Base-by-base conservation (phyloP, 2,329 filamentous ascomycete species). In the Xylaria sp. region DNA sequence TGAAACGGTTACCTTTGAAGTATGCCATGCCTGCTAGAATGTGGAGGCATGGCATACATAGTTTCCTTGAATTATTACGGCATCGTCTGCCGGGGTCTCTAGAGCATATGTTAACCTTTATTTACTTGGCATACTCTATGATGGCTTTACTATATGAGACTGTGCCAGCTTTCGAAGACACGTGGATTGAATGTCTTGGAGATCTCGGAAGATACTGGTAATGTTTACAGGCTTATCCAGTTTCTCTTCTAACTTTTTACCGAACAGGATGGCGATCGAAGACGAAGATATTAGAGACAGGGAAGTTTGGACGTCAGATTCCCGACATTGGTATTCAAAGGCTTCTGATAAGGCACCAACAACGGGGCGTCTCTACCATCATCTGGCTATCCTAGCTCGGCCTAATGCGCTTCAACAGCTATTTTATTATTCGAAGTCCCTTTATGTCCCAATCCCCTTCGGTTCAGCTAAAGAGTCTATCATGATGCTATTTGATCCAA, bases 11-110 rank as follows among this genome's bases (percentile, higher is more conserved):
- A 0, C 91, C 94, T 0, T 86, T 87, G 0, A 96, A 96, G 69
- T 97, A 97, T 73, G 89, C 90, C 0, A 97, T 98, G 93, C 94
- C 95, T 0, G 93, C 93, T 0, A 84, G 95, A 0, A 96, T 98
- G 92, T 98, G 96, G 96, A 86, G 93, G 0, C 93, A 97, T 74
- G 95, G 93, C 0, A 97, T 98, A 3, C 93, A 97, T 76, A 90
- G 89, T 0, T 96, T 96, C 66, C 83, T 97, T 0, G 93, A 97
- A 72, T 78, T 97, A 0, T 79, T 97, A 0, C 85, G 93, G 0
- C 89, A 93, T 71, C 87, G 90, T 2, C 82, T 97, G 0, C 95
- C 94, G 0, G 85, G 85, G 0, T 94, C 92, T 1, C 81, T 94
- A 0, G 94, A 97, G 59, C 92, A 97, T 64, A 97, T 98, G 94